Conservation (phyloP, 2,329 filamentous ascomycete species). For the Penicillium expansum region DNA sequence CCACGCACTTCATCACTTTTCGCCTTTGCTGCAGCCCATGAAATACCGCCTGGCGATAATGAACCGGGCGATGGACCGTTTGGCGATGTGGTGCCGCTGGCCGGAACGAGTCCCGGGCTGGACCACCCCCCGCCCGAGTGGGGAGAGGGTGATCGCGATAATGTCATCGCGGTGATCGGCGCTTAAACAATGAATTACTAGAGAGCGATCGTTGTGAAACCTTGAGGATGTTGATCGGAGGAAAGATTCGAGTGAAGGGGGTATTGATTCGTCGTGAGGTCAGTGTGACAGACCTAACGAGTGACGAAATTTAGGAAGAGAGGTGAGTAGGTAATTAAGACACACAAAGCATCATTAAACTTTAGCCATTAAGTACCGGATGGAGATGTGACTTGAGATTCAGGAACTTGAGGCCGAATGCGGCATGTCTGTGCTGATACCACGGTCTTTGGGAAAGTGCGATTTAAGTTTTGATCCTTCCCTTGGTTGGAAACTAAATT, state of each 20-base stretch:
- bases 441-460: background rate
- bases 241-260: background rate
- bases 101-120: slow-evolving; percentile 73
- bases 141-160: slow-evolving; percentile 85
- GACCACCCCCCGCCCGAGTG: slow-evolving; percentile 83
- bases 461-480: background rate
- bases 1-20: slow-evolving; percentile 70
- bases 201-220: background rate
- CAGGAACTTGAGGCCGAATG: slow-evolving; percentile 1
- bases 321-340: background rate
- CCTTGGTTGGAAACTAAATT: background rate
- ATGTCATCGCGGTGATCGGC: slow-evolving; percentile 69
- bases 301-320: slow-evolving; percentile 2
- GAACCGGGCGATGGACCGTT: slow-evolving; percentile 30
- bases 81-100: slow-evolving; percentile 69
- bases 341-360: background rate
- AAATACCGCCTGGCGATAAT: slow-evolving; percentile 48
- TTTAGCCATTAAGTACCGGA: background rate
- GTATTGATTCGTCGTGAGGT: slow-evolving; percentile 12
- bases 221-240: background rate
- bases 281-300: slow-evolving; percentile 15
- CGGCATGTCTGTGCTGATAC: background rate
- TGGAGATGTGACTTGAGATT: background rate
- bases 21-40: slow-evolving; percentile 80
- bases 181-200: background rate